These are phyloP conservation scores for Tetracentron sinense DNA, from an alignment of 164 flowering plant species.

Conservation along the genomic window DNA sequence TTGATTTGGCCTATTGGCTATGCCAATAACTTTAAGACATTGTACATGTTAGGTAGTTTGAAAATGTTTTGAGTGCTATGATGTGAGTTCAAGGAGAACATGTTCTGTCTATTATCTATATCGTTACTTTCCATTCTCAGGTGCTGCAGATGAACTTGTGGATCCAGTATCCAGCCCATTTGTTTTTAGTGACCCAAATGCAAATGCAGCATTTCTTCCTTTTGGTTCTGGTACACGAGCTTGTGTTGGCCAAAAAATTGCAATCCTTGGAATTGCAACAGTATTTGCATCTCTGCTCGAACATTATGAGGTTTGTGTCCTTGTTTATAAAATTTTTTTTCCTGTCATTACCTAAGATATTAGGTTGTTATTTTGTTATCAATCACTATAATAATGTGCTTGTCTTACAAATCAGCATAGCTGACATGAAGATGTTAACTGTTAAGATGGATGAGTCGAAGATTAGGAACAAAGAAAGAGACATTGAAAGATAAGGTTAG, in stretches of 20 bases:
- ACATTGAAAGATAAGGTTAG: no score
- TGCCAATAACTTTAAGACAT: no score
- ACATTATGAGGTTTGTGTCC: slow-evolving; percentile 46
- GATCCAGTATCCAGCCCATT: slow-evolving; percentile 19
- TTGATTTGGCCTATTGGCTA: no score
- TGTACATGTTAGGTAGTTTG: neutral
- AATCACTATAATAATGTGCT: neutral
- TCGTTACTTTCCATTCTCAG: slow-evolving; percentile 7
- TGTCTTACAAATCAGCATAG: neutral
- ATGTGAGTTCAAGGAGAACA: neutral
- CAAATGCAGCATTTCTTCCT: slow-evolving; percentile 54
- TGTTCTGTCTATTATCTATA: neutral
- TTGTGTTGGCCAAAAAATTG: slow-evolving; percentile 57
- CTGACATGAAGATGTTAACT: no score
- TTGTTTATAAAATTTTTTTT: neutral
- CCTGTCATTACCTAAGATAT: neutral
- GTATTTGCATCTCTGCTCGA: slow-evolving; percentile 53
- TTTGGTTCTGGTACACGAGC: slow-evolving; percentile 62
- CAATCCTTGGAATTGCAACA: slow-evolving; percentile 43
- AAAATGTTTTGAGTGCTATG: neutral
- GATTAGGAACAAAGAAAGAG: no score
- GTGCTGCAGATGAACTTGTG: slow-evolving; percentile 11
- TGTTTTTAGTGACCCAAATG: slow-evolving; percentile 36
- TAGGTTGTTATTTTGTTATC: no score
- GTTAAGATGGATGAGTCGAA: no score